These are phyloP conservation scores for Aspergillus quadrilineatus DNA, from an alignment of 2,329 filamentous ascomycete species.

Conservation along the genomic window DNA sequence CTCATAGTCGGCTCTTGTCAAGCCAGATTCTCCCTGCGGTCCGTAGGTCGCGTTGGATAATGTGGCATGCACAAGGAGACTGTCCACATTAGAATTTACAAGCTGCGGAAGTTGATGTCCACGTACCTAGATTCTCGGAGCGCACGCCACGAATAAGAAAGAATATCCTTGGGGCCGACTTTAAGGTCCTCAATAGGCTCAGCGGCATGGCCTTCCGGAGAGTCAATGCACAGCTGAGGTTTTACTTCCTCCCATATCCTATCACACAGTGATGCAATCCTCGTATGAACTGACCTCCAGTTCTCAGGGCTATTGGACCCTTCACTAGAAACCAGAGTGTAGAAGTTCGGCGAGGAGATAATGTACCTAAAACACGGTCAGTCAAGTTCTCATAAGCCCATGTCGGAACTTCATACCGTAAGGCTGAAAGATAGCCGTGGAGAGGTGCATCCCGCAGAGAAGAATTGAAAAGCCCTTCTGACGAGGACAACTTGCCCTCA, in stretches of 20 bases:
- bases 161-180: constrained; percentile 75
- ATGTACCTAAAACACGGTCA: constrained; percentile 45
- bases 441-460: constrained; percentile 67
- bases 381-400: too few species aligned
- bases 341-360: constrained; percentile 44
- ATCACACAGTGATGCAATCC: constrained; percentile 61
- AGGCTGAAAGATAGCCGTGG: constrained; percentile 67
- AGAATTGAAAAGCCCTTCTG: constrained; percentile 62
- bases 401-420: constrained; percentile 50
- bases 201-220: constrained; percentile 77
- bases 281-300: constrained; percentile 39
- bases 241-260: constrained; percentile 76
- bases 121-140: constrained; percentile 86
- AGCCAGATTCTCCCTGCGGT: constrained; percentile 44
- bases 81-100: constrained; percentile 39
- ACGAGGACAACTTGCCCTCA: constrained; percentile 63
- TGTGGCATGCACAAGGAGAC: constrained; percentile 68
- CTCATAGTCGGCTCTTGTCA: constrained; percentile 59
- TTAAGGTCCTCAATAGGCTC: constrained; percentile 66
- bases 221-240: constrained; percentile 84
- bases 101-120: constrained; percentile 3
- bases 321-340: constrained; percentile 32
- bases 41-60: constrained; percentile 55
- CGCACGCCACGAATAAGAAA: constrained; percentile 93
- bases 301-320: constrained; percentile 15